phyloP scores from a whole-genome alignment of 202 grass and related monocot genomes.

The Cymbopogon flexuosus region DNA sequence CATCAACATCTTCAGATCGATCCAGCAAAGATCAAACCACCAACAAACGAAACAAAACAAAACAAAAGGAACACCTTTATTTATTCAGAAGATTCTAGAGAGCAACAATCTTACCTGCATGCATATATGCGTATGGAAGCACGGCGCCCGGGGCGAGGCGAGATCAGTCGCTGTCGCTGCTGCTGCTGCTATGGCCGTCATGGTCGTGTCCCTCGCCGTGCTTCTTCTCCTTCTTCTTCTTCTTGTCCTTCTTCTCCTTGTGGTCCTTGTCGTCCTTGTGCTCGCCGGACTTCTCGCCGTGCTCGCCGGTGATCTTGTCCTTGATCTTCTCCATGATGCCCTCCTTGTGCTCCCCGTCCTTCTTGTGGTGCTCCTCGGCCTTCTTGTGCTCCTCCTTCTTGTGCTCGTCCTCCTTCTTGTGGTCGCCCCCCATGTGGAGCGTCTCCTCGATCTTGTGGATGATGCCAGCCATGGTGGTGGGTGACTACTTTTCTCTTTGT shows the following conservation, averaged over 20 bases:
- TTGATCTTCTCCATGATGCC: conserved; percentile 71
- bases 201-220: conserved; percentile 42
- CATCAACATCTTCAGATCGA: conserved; percentile 18
- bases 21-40: background rate
- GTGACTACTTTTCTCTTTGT: background rate
- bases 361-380: conserved; percentile 33
- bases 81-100: background rate
- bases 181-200: conserved; percentile 60
- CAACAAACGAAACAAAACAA: background rate
- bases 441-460: conserved; percentile 87
- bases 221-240: conserved; percentile 72
- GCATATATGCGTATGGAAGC: background rate
- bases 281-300: conserved; percentile 38
- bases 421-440: conserved; percentile 69
- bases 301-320: conserved; percentile 56
- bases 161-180: conserved; percentile 61
- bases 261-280: conserved; percentile 20
- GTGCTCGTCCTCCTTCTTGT: conserved; percentile 49
- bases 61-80: background rate
- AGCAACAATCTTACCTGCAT: background rate
- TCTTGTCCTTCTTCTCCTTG: conserved; percentile 59
- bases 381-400: conserved; percentile 56
- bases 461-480: conserved; percentile 67
- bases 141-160: background rate
- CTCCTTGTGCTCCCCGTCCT: conserved; percentile 51